Base-by-base conservation (phyloP, 345 rosid genomes). In the Heritiera fomes region DNA sequence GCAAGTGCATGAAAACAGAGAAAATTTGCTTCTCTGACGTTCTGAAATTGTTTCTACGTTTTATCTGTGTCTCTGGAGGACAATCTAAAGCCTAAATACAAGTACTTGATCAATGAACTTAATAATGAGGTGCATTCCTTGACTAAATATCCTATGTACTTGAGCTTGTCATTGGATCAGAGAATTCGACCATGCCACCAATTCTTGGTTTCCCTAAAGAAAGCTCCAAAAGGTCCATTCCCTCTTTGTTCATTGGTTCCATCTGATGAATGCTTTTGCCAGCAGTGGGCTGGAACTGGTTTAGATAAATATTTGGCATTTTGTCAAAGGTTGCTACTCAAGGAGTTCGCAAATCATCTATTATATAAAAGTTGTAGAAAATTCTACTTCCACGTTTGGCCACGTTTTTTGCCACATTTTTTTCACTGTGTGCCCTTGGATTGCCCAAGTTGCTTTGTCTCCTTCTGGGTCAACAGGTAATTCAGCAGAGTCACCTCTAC, bases 201-300 rank as follows among this genome's bases (percentile, higher is more conserved):
- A 65, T 95, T 92, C 91, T 87, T 93, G 88, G 93, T 93, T 82
- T 70, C 93, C 82, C 85, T 95, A 73, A 92, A 95, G 86, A 95
- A 93, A 87, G 99, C 92, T 71, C 92, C 94, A 28, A 90, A 92
- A 81, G 99, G 98, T 47, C 99, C 99, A n/a, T 95, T 95, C 83
- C 99, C 99, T 76, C 88, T 95, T 45, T 84, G 96, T 80, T 95
- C 89, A 50, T 86, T 95, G 38, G 92, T 93, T 78, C 93, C 93
- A 78, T 89, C 90, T 64, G 97, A 93, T 83, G 99, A 92, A 85
- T 70, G 80, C 88, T 92, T 93, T 75, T 93, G 97, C 78, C 89
- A 87, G 87, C 91, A 88, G 82, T 91, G 98, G 97, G 95, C 98
- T 77, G 94, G 90, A 80, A 95, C 72, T 68, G 45, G 72, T 68